phyloP scores from a whole-genome alignment of 192 early-diverging fungal genomes.

The Coemansia sp. region DNA sequence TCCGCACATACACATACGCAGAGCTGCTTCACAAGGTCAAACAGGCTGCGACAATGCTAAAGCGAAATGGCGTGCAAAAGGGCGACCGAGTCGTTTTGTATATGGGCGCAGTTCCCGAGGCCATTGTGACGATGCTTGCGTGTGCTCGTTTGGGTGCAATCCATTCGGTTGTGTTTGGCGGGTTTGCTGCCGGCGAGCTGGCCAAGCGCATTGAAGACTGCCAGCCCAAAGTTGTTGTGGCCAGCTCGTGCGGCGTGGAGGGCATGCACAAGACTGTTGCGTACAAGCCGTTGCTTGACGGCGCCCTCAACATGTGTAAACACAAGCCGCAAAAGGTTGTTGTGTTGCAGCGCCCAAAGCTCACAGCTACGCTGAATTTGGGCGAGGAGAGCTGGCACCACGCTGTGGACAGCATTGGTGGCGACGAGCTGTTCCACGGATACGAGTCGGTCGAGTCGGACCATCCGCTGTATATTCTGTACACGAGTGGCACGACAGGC shows the following conservation, averaged over 20 bases:
- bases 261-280: conserved; percentile 63
- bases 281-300: conserved; percentile 78
- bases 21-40: conserved; percentile 71
- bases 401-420: conserved; percentile 32
- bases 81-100: conserved; percentile 81
- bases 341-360: conserved; percentile 66
- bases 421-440: conserved; percentile 57
- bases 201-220: conserved; percentile 83
- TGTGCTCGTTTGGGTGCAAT: conserved; percentile 80
- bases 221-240: conserved; percentile 72
- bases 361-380: conserved; percentile 52
- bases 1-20: conserved; percentile 58
- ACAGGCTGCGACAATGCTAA: conserved; percentile 64
- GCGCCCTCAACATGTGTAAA: conserved; percentile 59
- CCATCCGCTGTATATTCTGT: conserved; percentile 83
- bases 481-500: conserved; percentile 77
- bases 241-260: conserved; percentile 79
- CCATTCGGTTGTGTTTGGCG: conserved; percentile 83
- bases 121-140: conserved; percentile 80
- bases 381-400: conserved; percentile 28
- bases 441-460: conserved; percentile 62
- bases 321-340: conserved; percentile 53
- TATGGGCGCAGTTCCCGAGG: conserved; percentile 82
- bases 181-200: conserved; percentile 71
- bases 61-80: conserved; percentile 58